A percentile compares a stretch with the other conserved stretches of the same genome.
Evolutionary conservation across 2,329 filamentous ascomycete species (phyloP).

Genomic region (Exophiala xenobiotica): DNA sequence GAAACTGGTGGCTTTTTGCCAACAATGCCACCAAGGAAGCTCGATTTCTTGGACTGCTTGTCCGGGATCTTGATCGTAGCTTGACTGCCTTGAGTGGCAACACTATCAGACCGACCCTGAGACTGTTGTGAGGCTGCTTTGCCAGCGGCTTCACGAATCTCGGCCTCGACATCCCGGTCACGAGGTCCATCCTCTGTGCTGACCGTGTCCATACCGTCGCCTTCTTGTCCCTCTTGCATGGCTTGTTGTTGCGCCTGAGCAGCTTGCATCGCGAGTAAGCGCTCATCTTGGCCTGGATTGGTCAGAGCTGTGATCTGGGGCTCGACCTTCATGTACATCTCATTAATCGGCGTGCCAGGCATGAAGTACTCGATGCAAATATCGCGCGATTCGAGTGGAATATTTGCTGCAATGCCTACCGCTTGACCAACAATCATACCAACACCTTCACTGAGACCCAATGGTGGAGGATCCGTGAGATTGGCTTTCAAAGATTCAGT

Average conservation of each 20-base stretch:
- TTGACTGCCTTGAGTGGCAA: constrained; percentile 20
- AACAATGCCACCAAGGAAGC: constrained; percentile 43
- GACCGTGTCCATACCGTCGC: constrained; percentile 21
- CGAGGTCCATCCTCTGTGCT: constrained; percentile 28
- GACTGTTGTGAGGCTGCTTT: constrained; percentile 22
- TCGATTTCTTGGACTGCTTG: constrained; percentile 41
- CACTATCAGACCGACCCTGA: constrained; percentile 21
- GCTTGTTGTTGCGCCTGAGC: constrained; percentile 24
- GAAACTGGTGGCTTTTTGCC: constrained; percentile 34
- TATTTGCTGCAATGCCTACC: constrained; percentile 77
- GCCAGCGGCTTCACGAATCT: constrained; percentile 26
- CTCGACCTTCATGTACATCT: constrained; percentile 83
- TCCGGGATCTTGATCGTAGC: constrained; percentile 25
- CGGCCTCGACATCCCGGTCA: constrained; percentile 22
- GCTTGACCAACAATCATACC: constrained; percentile 92
- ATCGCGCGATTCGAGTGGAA: constrained; percentile 88
- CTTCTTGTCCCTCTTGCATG: constrained; percentile 28
- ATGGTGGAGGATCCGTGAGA: constrained; percentile 71
- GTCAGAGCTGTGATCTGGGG: constrained; percentile 61
- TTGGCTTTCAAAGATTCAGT: constrained; percentile 70
- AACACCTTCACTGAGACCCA: constrained; percentile 82
- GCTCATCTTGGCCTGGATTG: constrained; percentile 35
- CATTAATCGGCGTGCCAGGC: constrained; percentile 69
- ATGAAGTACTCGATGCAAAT: constrained; percentile 82
- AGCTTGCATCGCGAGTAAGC: constrained; percentile 15